Percentiles rank a stretch among this genome's conserved stretches.
Evolutionary conservation across 352 stramenopile genomes (phyloP).

Genomic region (Phytopythium delawarense): DNA sequence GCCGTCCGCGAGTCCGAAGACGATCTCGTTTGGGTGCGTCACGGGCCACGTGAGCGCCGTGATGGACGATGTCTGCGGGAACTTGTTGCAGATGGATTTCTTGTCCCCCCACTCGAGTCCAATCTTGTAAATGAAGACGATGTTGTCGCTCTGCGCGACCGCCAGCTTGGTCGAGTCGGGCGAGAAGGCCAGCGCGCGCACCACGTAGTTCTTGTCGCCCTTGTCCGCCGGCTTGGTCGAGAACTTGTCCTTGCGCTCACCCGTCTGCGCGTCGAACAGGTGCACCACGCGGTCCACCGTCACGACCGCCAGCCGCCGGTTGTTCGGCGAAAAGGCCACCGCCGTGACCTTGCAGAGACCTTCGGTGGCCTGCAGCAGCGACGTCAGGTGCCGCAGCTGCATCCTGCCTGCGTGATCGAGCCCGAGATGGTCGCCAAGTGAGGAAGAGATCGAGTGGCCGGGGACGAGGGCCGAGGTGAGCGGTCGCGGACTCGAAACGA

Average conservation of each 20-base stretch:
- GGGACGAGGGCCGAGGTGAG: constrained; percentile 2
- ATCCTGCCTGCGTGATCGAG: constrained; percentile 30
- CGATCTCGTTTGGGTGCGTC: constrained; percentile 89
- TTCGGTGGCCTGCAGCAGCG: constrained; percentile 86
- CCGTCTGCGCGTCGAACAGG: constrained; percentile 91
- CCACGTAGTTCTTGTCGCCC: constrained; percentile 93
- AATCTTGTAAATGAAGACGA: constrained; percentile 97
- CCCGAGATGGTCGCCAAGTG: background rate
- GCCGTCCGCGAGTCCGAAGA: constrained; percentile 93
- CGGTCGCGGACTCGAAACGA: constrained; percentile 33
- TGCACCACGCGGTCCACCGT: constrained; percentile 92
- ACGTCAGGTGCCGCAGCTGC: constrained; percentile 91
- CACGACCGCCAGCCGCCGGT: constrained; percentile 88
- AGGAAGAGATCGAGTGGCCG: background rate
- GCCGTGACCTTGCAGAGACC: constrained; percentile 92
- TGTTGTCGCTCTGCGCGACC: constrained; percentile 95
- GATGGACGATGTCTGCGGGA: constrained; percentile 77
- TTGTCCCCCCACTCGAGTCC: constrained; percentile 93
- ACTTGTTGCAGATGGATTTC: constrained; percentile 97
- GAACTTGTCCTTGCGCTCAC: constrained; percentile 94
- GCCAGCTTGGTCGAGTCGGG: constrained; percentile 92
- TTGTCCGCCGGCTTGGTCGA: constrained; percentile 94
- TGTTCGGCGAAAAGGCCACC: constrained; percentile 92
- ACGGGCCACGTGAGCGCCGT: constrained; percentile 90
- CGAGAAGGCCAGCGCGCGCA: constrained; percentile 90